These are phyloP conservation scores for Aspergillus nanangensis DNA, from an alignment of 495 filamentous ascomycete genomes.

Conservation along the genomic window DNA sequence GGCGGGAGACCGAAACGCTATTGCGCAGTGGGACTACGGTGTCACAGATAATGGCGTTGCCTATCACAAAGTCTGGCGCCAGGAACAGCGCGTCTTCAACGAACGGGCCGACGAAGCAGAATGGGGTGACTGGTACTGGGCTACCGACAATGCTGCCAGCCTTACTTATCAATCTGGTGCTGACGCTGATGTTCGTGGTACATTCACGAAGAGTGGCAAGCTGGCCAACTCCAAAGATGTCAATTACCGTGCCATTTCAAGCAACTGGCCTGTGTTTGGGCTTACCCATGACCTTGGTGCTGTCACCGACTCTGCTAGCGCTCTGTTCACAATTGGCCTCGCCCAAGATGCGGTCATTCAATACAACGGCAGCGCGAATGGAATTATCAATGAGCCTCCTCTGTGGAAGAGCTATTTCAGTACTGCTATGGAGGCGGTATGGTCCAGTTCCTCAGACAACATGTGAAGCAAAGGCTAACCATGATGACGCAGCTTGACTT, in stretches of 20 bases:
- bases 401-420: slow-evolving; percentile 54
- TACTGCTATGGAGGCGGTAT: slow-evolving; percentile 42
- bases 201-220: slow-evolving; percentile 39
- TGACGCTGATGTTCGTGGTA: slow-evolving; percentile 43
- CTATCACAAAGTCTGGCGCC: slow-evolving; percentile 51
- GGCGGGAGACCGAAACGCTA: slow-evolving; percentile 44
- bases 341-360: slow-evolving; percentile 51
- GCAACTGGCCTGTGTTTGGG: slow-evolving; percentile 51
- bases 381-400: slow-evolving; percentile 34
- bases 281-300: slow-evolving; percentile 49
- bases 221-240: slow-evolving; percentile 43
- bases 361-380: slow-evolving; percentile 35
- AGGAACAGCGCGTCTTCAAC: slow-evolving; percentile 49
- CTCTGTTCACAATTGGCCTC: slow-evolving; percentile 50
- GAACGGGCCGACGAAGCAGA: slow-evolving; percentile 51
- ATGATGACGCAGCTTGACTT: slow-evolving; percentile 35
- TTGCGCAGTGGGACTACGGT: slow-evolving; percentile 53
- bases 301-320: slow-evolving; percentile 32
- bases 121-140: slow-evolving; percentile 58
- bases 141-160: slow-evolving; percentile 33
- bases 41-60: slow-evolving; percentile 36
- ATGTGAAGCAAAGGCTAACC: neutral
- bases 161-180: slow-evolving; percentile 48
- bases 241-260: slow-evolving; percentile 49
- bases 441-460: neutral